These are phyloP conservation scores for Cyberlindnera maclurae DNA, from an alignment of 805 yeast genomes.

Conservation along the genomic window DNA sequence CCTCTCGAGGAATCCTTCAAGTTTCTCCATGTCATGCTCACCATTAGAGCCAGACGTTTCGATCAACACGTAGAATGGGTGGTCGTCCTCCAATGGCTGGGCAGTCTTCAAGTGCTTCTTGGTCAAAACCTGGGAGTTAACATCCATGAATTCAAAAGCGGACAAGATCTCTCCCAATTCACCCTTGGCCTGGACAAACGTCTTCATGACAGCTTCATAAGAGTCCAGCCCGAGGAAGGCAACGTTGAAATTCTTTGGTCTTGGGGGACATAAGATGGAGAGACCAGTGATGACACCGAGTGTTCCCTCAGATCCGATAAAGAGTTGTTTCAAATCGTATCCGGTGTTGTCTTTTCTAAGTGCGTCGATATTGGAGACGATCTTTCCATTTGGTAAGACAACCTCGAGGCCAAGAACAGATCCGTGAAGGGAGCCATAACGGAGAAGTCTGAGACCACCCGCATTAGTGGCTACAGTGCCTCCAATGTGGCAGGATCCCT, in stretches of 20 bases:
- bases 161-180: conserved; percentile 82
- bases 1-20: conserved; percentile 74
- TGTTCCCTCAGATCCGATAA: conserved; percentile 93
- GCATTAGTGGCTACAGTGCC: conserved; percentile 96
- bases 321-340: conserved; percentile 84
- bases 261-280: conserved; percentile 81
- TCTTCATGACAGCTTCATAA: conserved; percentile 77
- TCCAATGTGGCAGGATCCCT: conserved; percentile 94
- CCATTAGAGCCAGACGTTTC: conserved; percentile 95
- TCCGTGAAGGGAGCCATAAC: conserved; percentile 92
- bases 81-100: conserved; percentile 77
- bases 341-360: conserved; percentile 95
- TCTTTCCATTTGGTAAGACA: conserved; percentile 85
- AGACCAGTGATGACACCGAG: conserved; percentile 87
- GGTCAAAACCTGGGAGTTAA: conserved; percentile 58
- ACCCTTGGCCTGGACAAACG: conserved; percentile 68
- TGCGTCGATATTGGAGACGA: conserved; percentile 72
- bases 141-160: conserved; percentile 93
- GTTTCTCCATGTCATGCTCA: conserved; percentile 88
- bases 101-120: conserved; percentile 48
- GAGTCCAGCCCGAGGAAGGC: conserved; percentile 79
- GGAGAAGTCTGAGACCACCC: conserved; percentile 81
- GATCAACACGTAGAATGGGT: conserved; percentile 85
- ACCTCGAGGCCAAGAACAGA: conserved; percentile 86
- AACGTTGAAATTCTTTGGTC: conserved; percentile 81